phyloP scores from a whole-genome alignment of 129 eudicot genomes.

The Centella asiatica region DNA sequence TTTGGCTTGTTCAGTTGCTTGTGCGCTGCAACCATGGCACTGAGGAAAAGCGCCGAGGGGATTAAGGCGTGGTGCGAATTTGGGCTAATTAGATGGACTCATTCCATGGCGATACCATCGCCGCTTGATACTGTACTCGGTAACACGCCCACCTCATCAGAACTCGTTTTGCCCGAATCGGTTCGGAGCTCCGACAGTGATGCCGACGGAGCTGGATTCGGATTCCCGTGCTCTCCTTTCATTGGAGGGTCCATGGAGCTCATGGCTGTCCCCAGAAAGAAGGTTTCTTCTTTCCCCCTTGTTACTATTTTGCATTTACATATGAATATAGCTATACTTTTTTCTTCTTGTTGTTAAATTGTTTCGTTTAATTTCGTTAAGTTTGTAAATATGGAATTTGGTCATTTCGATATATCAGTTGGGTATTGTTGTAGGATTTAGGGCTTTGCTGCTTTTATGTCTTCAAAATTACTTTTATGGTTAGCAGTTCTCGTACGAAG shows the following conservation, averaged over 20 bases:
- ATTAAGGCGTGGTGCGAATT: background rate
- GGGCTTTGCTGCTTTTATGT: no score
- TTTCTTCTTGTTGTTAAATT: no score
- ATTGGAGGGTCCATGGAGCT: conserved; percentile 39
- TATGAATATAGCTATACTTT: background rate
- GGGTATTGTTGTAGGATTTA: no score
- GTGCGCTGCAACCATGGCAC: conserved; percentile 18
- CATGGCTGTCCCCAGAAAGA: conserved; percentile 56
- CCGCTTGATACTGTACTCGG: background rate
- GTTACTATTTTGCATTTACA: background rate
- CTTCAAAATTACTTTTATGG: no score
- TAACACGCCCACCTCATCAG: conserved; percentile 11
- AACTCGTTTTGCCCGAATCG: conserved; percentile 26
- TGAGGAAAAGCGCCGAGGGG: conserved; percentile 15
- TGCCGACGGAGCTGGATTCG: conserved; percentile 2
- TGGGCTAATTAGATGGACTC: conserved; percentile 8
- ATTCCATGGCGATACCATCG: background rate
- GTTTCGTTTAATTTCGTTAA: no score
- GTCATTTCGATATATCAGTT: no score
- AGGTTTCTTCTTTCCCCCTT: conserved; percentile 15
- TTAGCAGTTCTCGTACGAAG: no score
- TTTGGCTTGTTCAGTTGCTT: no score
- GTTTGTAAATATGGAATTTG: no score
- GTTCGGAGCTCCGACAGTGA: background rate
- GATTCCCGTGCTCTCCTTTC: conserved; percentile 13